Evolutionary conservation across 805 yeast species (phyloP), one percentile per base, ranked within the genome.

Genomic region (Lipomyces mesembrius): DNA sequence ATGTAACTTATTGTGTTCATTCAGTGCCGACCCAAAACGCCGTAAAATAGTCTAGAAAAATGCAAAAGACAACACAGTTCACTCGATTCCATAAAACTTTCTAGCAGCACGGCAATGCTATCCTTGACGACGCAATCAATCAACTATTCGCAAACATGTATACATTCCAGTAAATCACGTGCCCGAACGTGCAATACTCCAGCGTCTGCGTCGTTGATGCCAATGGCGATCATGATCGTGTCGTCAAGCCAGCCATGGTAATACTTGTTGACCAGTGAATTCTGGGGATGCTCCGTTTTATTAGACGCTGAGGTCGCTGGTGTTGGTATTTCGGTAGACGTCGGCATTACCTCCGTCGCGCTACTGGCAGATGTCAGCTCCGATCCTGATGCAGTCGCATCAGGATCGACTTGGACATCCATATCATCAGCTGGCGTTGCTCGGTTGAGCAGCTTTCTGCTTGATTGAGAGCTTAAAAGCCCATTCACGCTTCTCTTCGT

Each of bases 171-270:
- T 46, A 67, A 27, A 27, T 61, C 65, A 20, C 70, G 46, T 7
- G 70, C 70, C 1, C 37, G 57, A 5, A 61, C 58, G 49, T 67
- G 66, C 54, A 67, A 3, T 14, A 56, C 29, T 4, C 65, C 65
- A 20, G 58, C 29, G 3, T 66, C 70, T 0, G 7, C 27, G 46
- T 67, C 70, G 32, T 60, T 43, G 20, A 67, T 56, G 32, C 70
- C 70, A 12, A 67, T 25, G 34, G 27, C 52, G 29, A 67, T 65
- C 62, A 67, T 55, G 2, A 67, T 25, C 51, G 61, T 43, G 55
- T 67, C 70, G 46, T 66, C 64, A 1, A 67, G 56, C 70, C 70
- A 67, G 22, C 70, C 70, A 54, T 67, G 70, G 27, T 59, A 59
- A 35, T 65, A 65, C 12, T 61, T 29, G 51, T 61, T 65, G 12